Conservation (phyloP, 352 stramenopile species). For the Elongisporangium anandrum region DNA sequence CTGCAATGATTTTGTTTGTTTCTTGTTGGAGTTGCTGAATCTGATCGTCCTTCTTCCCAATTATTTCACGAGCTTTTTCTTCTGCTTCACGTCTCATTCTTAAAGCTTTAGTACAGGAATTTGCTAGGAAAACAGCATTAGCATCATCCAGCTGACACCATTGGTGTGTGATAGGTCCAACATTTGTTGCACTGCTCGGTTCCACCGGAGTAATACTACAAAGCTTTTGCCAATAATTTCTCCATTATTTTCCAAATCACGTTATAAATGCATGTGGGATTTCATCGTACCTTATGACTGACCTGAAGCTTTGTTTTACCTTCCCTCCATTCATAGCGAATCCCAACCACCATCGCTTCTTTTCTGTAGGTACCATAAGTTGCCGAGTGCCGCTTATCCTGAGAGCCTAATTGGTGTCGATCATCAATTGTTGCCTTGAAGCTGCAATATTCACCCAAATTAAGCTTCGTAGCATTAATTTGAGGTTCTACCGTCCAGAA, state of each 20-base stretch:
- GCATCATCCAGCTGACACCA: constrained; percentile 37
- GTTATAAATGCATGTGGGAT: no score
- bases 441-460: constrained; percentile 53
- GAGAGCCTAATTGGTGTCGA: background rate
- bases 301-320: constrained; percentile 55
- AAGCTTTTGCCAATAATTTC: no score
- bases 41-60: constrained; percentile 25
- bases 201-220: background rate
- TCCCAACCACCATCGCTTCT: constrained; percentile 39
- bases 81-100: constrained; percentile 27
- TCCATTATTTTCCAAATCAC: no score
- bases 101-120: constrained; percentile 32
- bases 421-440: constrained; percentile 27
- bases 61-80: constrained; percentile 23
- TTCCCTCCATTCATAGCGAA: constrained; percentile 70
- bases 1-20: constrained; percentile 28
- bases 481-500: constrained; percentile 41
- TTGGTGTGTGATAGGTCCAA: constrained; percentile 3
- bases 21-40: constrained; percentile 40
- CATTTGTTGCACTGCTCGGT: background rate
- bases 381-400: background rate
- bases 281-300: constrained; percentile 60
- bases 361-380: constrained; percentile 13
- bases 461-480: constrained; percentile 21
- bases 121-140: constrained; percentile 50